Percentiles rank a stretch among this genome's conserved stretches.
Evolutionary conservation across 208 protist species (phyloP).

Genomic region (Sergeia podlipaevii): DNA sequence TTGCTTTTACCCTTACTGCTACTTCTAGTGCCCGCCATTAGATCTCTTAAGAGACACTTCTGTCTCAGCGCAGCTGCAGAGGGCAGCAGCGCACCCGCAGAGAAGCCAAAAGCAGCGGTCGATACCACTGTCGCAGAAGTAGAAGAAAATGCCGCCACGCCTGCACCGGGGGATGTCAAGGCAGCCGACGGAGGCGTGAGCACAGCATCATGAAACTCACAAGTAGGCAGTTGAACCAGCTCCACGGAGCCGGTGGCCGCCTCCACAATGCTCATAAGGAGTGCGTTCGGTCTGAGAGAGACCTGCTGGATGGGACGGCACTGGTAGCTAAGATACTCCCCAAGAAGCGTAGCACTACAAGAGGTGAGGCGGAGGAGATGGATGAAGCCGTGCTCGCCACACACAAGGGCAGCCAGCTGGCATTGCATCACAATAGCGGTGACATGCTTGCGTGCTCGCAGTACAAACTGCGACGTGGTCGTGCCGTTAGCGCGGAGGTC

Average conservation of each 20-base stretch:
- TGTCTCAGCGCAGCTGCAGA: constrained; percentile 6
- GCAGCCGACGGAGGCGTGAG: constrained; percentile 1
- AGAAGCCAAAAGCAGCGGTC: too few relatives aligned
- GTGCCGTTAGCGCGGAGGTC: constrained; percentile 12
- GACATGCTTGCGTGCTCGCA: constrained; percentile 14
- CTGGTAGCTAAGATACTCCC: constrained; percentile 25
- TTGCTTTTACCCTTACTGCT: background rate
- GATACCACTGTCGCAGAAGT: too few relatives aligned
- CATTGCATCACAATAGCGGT: constrained; percentile 24
- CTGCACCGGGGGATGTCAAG: constrained; percentile 1
- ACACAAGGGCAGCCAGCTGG: constrained; percentile 24
- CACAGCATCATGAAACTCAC: constrained; percentile 3
- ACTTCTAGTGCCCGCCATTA: background rate
- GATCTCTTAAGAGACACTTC: constrained; percentile 8
- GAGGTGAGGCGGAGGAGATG: constrained; percentile 27
- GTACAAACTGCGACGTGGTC: constrained; percentile 5
- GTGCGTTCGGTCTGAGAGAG: constrained; percentile 30
- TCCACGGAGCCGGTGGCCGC: constrained; percentile 42
- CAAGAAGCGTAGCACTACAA: constrained; percentile 18
- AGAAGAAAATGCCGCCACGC: too few relatives aligned
- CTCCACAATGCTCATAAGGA: constrained; percentile 55
- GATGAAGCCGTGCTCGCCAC: constrained; percentile 23
- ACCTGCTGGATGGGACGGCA: constrained; percentile 35
- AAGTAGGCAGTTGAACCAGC: constrained; percentile 41
- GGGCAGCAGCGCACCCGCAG: constrained; percentile 1